These are phyloP conservation scores for Suhomyces terraborum DNA, from an alignment of 1,139 yeast species.

Conservation along the genomic window DNA sequence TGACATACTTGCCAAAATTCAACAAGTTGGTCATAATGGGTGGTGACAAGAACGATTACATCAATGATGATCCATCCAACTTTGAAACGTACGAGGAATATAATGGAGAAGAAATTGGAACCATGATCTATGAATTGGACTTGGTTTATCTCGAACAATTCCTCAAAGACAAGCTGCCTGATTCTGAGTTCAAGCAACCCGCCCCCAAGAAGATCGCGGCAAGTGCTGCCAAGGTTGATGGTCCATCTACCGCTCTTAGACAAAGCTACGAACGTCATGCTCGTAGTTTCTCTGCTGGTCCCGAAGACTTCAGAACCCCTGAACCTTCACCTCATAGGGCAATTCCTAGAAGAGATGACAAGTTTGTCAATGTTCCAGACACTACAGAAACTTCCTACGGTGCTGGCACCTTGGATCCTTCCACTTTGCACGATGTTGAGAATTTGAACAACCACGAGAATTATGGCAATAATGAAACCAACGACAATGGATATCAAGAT, in stretches of 20 bases:
- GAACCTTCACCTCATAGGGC: slow-evolving; percentile 34
- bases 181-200: slow-evolving; percentile 3
- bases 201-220: slow-evolving; percentile 18
- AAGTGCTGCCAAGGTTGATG: slow-evolving; percentile 16
- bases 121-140: slow-evolving; percentile 68
- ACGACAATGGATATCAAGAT: not conserved
- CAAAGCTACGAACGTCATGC: slow-evolving; percentile 37
- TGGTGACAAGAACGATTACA: slow-evolving; percentile 76
- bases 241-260: slow-evolving; percentile 20
- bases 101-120: slow-evolving; percentile 51
- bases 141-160: slow-evolving; percentile 39
- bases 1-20: slow-evolving; percentile 66
- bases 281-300: slow-evolving; percentile 43
- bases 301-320: slow-evolving; percentile 49
- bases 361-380: slow-evolving; percentile 13
- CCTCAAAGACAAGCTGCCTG: slow-evolving; percentile 21
- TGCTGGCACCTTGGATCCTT: slow-evolving; percentile 9
- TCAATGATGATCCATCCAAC: slow-evolving; percentile 37
- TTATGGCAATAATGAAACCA: slow-evolving; percentile 4
- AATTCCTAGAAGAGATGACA: slow-evolving; percentile 7
- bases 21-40: slow-evolving; percentile 86
- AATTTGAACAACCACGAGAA: slow-evolving; percentile 1
- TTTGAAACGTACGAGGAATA: slow-evolving; percentile 52
- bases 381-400: slow-evolving; percentile 9
- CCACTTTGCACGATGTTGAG: not conserved